Base-by-base conservation (phyloP, 192 early-diverging fungal genomes). In the Podila minutissima region DNA sequence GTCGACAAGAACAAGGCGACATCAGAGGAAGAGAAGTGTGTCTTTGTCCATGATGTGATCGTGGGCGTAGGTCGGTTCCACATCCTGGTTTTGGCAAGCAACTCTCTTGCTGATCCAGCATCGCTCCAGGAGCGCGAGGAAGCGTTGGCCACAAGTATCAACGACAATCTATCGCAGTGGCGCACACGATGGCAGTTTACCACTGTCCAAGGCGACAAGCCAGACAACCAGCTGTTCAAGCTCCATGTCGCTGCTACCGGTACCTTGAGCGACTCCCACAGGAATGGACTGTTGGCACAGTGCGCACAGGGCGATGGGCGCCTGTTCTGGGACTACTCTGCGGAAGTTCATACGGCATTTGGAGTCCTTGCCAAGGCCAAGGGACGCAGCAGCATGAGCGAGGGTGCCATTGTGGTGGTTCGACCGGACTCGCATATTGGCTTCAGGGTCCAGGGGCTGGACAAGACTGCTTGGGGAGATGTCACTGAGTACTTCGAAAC, bases 371-470 rank as follows among this genome's bases (percentile, higher is more conserved):
- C 41, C 12, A 15, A 65, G 49, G 77, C 71, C 6, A 61, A 71
- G 11, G 77, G 38, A 41, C 38, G 38, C 38, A 12, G 38, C 38
- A 41, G 38, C 38, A 41, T 41, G 38, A 13, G 12, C 38, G 0
- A 46, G 12, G 41, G 77, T 10, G 22, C 57, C 0, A 72, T 81
- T 26, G 58, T 81, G 11, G 77, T 81, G 5, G 62, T 81, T 9
- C 49, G 77, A 46, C 77, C 77, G 10, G 77, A 81, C 65, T 62
- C 60, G 4, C 37, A 81, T 48, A 67, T 67, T 69, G 77, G 77
- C 1, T 81, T 61, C 28, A 66, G 77, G 13, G 71, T 73, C 22
- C 61, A 71, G 9, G 77, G 71, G 8, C 48, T 55, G 15, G 51
- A 31, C 66, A 55, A 68, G 17, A 22, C 38, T 12, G 59, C 77